Conservation (phyloP, 768 basidiomycete species). For the Vararia minispora region DNA sequence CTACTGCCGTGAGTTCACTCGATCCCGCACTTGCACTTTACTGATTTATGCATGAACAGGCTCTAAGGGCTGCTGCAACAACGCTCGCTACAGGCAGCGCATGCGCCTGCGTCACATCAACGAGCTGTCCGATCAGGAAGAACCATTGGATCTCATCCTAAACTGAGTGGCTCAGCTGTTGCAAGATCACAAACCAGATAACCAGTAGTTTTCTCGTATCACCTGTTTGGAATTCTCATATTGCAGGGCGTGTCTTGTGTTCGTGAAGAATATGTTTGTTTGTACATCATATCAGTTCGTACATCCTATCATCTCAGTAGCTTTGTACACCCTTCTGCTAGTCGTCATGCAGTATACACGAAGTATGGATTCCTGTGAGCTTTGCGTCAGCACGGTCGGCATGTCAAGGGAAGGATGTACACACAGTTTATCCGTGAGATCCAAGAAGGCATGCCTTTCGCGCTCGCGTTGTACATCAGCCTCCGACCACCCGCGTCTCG, state of each 20-base stretch:
- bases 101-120: constrained; percentile 32
- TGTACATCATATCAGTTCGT: no score
- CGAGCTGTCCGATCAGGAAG: no score
- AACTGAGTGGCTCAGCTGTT: no score
- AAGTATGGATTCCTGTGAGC: constrained; percentile 42
- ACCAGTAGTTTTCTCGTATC: no score
- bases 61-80: constrained; percentile 39
- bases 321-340: neutral
- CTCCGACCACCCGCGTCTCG: constrained; percentile 42
- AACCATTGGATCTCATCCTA: no score
- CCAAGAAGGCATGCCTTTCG: constrained; percentile 50
- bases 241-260: no score
- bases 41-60: constrained; percentile 21
- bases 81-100: constrained; percentile 42
- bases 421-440: constrained; percentile 54
- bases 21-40: neutral
- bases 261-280: no score
- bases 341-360: constrained; percentile 37
- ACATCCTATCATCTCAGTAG: no score
- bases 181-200: no score
- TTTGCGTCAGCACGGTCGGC: neutral
- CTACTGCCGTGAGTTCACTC: constrained; percentile 39
- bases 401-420: constrained; percentile 13
- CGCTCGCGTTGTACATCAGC: constrained; percentile 46
- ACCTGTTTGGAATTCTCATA: no score